Evolutionary conservation across 495 filamentous ascomycete species (phyloP).

Genomic region (Ascobolus immersus): DNA sequence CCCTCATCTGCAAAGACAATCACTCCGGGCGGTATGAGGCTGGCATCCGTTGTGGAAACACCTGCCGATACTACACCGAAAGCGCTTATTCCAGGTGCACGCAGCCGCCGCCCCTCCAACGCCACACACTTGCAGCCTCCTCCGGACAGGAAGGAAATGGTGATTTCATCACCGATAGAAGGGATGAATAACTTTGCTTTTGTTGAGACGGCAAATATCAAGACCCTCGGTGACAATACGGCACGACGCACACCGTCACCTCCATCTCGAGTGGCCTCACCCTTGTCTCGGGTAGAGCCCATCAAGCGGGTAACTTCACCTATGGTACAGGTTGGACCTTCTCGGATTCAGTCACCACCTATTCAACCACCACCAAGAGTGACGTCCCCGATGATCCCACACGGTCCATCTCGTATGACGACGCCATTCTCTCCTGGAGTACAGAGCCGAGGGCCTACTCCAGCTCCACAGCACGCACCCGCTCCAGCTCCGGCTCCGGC

Average conservation of each 20-base stretch:
- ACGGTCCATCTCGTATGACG: no score
- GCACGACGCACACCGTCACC: background rate
- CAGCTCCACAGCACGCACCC: no score
- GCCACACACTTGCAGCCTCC: slow-evolving; percentile 5
- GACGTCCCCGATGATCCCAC: no score
- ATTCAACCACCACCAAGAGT: background rate
- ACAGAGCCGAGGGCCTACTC: no score
- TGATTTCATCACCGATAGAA: slow-evolving; percentile 14
- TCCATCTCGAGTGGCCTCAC: background rate
- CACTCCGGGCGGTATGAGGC: slow-evolving; percentile 45
- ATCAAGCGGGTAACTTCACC: background rate
- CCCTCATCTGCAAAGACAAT: slow-evolving; percentile 36
- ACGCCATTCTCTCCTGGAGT: no score
- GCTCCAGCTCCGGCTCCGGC: no score
- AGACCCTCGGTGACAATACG: slow-evolving; percentile 9
- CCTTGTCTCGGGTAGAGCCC: background rate
- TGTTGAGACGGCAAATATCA: slow-evolving; percentile 7
- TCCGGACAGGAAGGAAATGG: slow-evolving; percentile 8
- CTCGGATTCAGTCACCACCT: background rate
- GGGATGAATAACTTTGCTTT: slow-evolving; percentile 11
- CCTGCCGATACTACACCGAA: slow-evolving; percentile 31
- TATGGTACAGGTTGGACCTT: background rate
- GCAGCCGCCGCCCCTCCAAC: slow-evolving; percentile 4
- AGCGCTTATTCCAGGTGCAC: background rate
- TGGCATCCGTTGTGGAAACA: slow-evolving; percentile 67